Conservation (phyloP, 352 stramenopile species). For the Globisporangium spinosum region DNA sequence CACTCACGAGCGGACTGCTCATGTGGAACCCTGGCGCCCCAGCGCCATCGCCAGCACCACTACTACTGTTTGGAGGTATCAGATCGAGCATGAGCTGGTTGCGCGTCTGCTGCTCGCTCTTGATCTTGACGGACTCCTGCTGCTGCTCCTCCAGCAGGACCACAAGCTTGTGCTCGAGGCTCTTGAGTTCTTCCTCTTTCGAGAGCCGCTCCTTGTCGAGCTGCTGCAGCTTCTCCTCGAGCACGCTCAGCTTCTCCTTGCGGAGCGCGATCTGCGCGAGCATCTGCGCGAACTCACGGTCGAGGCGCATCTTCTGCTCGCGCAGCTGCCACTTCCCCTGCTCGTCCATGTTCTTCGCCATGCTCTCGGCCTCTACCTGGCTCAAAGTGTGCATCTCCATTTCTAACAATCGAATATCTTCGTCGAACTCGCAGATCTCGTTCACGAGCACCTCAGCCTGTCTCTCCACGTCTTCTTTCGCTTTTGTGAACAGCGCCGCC, state of each 20-base stretch:
- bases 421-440: constrained; percentile 94
- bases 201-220: constrained; percentile 84
- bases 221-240: constrained; percentile 86
- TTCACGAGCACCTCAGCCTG: constrained; percentile 85
- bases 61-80: constrained; percentile 14
- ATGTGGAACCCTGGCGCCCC: not conserved
- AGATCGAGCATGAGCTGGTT: constrained; percentile 53
- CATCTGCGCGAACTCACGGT: constrained; percentile 94
- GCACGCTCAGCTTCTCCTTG: constrained; percentile 81
- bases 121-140: constrained; percentile 81
- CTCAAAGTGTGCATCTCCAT: constrained; percentile 91
- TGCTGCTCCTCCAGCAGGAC: constrained; percentile 94
- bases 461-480: constrained; percentile 88
- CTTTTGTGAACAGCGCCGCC: constrained; percentile 85
- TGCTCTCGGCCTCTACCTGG: constrained; percentile 88
- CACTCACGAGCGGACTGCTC: not conserved
- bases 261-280: constrained; percentile 91
- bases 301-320: constrained; percentile 93
- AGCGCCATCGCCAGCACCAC: not conserved
- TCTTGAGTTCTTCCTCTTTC: constrained; percentile 93
- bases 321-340: constrained; percentile 80
- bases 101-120: constrained; percentile 44
- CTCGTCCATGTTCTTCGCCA: constrained; percentile 76
- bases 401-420: constrained; percentile 88
- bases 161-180: constrained; percentile 92